Percentiles rank a stretch among this genome's conserved stretches.
Conservation (phyloP, 2,329 filamentous ascomycete genomes). For the Nannizziopsis barbatae region DNA sequence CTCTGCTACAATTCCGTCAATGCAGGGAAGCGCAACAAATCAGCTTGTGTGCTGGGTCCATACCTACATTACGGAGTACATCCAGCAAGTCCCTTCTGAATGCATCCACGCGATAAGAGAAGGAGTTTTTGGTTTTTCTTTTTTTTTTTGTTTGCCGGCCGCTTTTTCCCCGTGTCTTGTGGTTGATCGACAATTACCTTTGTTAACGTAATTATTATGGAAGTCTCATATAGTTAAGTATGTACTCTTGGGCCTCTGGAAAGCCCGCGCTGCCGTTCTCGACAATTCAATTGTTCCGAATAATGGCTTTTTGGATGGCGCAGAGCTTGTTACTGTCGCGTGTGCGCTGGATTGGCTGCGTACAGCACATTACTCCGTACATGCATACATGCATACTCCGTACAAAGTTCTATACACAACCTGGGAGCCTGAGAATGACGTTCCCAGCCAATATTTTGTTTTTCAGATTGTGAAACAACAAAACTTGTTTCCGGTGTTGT, state of each 20-base stretch:
- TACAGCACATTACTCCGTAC: no score
- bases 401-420: background rate
- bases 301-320: background rate
- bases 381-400: no score
- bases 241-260: no score
- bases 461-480: no score
- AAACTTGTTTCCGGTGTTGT: no score
- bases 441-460: background rate
- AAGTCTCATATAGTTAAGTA: no score
- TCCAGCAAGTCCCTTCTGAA: no score
- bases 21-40: conserved; percentile 1
- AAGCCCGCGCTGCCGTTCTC: background rate
- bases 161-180: background rate
- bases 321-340: conserved; percentile 7
- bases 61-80: no score
- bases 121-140: no score
- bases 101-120: no score
- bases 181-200: conserved; percentile 8
- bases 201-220: background rate
- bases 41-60: background rate
- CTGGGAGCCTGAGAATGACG: background rate
- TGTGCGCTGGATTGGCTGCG: conserved; percentile 3
- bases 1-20: background rate
- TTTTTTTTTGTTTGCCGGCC: no score
- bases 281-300: background rate